Base-by-base conservation (phyloP, 192 early-diverging fungal genomes). In the Funneliformis mosseae region DNA sequence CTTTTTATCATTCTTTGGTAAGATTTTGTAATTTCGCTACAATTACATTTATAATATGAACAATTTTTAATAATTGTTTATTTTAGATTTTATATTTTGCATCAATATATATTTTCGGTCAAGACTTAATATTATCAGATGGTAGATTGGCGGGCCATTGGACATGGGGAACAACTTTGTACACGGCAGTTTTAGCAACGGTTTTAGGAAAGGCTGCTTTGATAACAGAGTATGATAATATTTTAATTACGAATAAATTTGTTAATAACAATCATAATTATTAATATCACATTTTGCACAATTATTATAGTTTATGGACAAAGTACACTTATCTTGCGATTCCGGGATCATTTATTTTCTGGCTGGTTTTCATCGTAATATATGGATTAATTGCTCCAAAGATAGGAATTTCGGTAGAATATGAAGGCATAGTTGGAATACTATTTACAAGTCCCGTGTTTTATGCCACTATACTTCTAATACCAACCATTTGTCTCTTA, bases 291-390 rank as follows among this genome's bases (percentile, higher is more conserved):
- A 27, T n/a, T 12, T 55, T 27, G 21, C 42, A 39, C 73, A 33
- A 9, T 27, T 8, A 16, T 4, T 18, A 77, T 81, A 94, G 92
- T 78, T 90, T 94, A 45, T 99, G 96, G 96, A 97, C 96, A 78
- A 96, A 96, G 75, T 98, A 97, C 82, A 98, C 98, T 0, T 93
- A 92, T 75, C 82, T 97, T 55, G 97, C 96, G 45, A 91, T 98
- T 69, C 92, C 94, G 42, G 98, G 98, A 0, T 96, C 95, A 48
- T 91, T 98, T 82, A 79, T 90, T 23, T 87, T 98, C 75, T 99
- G 97, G 97, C 88, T 98, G 71, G 84, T 92, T 64, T 92, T 94
- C 63, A 90, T 98, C 84, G 94, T 97, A 1, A 73, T 97, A 39
- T 97, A 96, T 83, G 91, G 93, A 10, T 81, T 88, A 21, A 83